A percentile compares a stretch with the other conserved stretches of the same genome.
Conservation (phyloP, 495 filamentous ascomycete species). For the Podospora didyma region DNA sequence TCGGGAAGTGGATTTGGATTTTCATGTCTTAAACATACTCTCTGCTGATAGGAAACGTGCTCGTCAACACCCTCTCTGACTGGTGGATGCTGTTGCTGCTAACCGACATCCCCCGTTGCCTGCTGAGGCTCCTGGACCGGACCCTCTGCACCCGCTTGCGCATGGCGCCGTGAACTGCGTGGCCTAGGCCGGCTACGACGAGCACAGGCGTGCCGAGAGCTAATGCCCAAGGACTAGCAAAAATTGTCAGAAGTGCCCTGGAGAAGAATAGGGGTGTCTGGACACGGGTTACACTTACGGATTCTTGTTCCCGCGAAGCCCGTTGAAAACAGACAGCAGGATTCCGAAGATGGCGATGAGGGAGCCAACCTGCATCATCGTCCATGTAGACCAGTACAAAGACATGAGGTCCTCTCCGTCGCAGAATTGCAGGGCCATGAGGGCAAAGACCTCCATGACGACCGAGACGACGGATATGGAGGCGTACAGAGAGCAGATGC, state of each 20-base stretch:
- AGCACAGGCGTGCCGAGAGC: constrained; percentile 48
- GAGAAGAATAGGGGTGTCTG: not conserved
- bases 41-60: constrained; percentile 26
- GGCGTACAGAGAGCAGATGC: constrained; percentile 30
- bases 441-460: constrained; percentile 40
- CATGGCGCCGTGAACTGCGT: constrained; percentile 33
- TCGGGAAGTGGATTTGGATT: not conserved
- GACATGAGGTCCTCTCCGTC: constrained; percentile 46
- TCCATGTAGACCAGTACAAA: constrained; percentile 47
- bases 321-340: constrained; percentile 35
- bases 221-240: constrained; percentile 38
- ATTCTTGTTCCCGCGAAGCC: constrained; percentile 32
- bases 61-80: constrained; percentile 10
- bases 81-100: constrained; percentile 10
- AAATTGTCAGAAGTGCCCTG: constrained; percentile 8
- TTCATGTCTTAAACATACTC: constrained; percentile 28
- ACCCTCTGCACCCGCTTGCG: constrained; percentile 22
- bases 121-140: constrained; percentile 12
- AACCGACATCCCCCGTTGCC: constrained; percentile 12
- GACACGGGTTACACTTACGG: constrained; percentile 25
- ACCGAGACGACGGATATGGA: constrained; percentile 28
- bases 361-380: constrained; percentile 43
- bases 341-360: constrained; percentile 48
- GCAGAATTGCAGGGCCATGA: constrained; percentile 44
- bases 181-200: constrained; percentile 41